Percentiles rank a stretch among this genome's conserved stretches.
Evolutionary conservation across 768 basidiomycete species (phyloP).

Genomic region (Kwoniella bestiolae): DNA sequence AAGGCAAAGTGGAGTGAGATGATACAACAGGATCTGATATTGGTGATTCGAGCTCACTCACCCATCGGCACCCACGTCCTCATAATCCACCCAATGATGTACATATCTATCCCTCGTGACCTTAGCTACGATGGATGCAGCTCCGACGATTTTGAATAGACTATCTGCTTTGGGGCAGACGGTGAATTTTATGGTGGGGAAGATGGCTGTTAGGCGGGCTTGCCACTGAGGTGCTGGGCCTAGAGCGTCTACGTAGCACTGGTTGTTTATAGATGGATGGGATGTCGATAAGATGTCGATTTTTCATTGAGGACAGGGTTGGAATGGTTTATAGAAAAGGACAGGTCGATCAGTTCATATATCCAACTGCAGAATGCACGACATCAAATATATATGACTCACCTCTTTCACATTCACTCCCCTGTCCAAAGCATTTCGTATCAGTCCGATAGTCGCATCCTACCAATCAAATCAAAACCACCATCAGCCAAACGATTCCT

Average conservation of each 20-base stretch:
- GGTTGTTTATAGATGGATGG: neutral
- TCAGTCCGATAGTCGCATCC: conserved; percentile 86
- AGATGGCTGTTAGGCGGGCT: conserved; percentile 74
- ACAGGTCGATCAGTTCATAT: too few relatives aligned
- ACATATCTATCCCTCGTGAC: conserved; percentile 88
- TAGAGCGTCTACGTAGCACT: conserved; percentile 77
- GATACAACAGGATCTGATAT: neutral
- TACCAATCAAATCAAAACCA: conserved; percentile 62
- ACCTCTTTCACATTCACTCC: conserved; percentile 83
- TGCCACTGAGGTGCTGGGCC: conserved; percentile 86
- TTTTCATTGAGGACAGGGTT: too few relatives aligned
- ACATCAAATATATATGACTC: conserved; percentile 21
- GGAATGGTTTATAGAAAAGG: too few relatives aligned
- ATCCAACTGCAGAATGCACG: neutral
- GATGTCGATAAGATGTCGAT: neutral
- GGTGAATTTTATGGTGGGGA: conserved; percentile 83
- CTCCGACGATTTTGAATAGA: conserved; percentile 95
- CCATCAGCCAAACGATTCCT: neutral
- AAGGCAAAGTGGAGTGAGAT: neutral
- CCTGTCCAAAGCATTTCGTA: conserved; percentile 77
- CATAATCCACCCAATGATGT: conserved; percentile 69
- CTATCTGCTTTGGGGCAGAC: conserved; percentile 92
- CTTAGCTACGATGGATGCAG: conserved; percentile 97
- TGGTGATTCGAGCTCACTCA: neutral
- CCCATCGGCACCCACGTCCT: conserved; percentile 34